Evolutionary conservation across 164 flowering plant species (phyloP).

Genomic region (Liriodendron chinense): DNA sequence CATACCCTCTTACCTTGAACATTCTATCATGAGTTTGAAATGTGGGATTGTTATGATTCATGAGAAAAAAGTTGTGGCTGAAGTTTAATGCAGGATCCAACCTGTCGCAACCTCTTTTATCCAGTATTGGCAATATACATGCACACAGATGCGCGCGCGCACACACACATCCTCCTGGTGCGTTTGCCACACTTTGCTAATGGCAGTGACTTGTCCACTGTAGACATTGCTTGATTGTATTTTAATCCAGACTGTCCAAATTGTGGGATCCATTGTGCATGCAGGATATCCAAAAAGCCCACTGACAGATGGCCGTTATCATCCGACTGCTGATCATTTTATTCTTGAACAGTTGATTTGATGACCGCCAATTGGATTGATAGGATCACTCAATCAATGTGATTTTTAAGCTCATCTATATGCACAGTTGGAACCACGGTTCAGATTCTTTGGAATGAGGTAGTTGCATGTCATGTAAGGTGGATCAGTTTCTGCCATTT

Average conservation of each 20-base stretch:
- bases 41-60: no score
- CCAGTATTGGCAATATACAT: no score
- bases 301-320: no score
- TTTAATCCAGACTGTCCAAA: background rate
- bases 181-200: background rate
- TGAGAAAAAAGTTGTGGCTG: no score
- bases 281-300: background rate
- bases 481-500: background rate
- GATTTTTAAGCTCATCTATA: background rate
- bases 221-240: background rate
- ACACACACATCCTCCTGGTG: background rate
- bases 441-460: background rate
- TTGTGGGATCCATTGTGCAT: background rate
- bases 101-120: no score
- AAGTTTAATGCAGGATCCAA: no score
- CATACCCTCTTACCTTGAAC: no score
- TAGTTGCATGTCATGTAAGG: background rate
- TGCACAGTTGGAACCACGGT: background rate
- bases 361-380: background rate
- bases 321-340: no score
- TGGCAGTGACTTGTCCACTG: background rate
- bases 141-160: no score
- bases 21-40: no score
- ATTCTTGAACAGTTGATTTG: background rate
- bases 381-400: background rate